Conservation (phyloP, 352 stramenopile species). For the Globisporangium nunn region DNA sequence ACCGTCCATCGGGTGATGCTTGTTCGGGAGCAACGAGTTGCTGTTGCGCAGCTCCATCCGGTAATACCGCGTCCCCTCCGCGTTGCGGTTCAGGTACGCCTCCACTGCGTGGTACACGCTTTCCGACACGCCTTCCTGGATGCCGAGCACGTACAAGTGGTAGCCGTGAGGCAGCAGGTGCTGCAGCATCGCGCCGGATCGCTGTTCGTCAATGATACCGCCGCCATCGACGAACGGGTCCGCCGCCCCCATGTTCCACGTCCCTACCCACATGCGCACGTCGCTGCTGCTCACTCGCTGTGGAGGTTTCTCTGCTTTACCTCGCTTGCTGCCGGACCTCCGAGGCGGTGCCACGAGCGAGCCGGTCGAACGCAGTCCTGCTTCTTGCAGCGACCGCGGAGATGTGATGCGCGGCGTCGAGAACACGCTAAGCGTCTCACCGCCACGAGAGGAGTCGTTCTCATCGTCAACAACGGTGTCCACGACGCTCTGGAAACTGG, state of each 20-base stretch:
- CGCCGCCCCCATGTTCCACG: conserved; percentile 82
- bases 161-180: conserved; percentile 76
- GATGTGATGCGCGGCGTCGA: conserved; percentile 34
- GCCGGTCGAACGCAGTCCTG: conserved; percentile 32
- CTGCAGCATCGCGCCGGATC: conserved; percentile 60
- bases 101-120: conserved; percentile 78
- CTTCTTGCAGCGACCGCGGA: conserved; percentile 58
- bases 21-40: conserved; percentile 59
- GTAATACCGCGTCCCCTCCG: conserved; percentile 45
- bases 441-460: conserved; percentile 9
- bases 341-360: conserved; percentile 22
- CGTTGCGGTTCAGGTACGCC: conserved; percentile 73
- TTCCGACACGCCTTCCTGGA: conserved; percentile 84
- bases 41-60: conserved; percentile 74
- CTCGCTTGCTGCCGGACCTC: conserved; percentile 5
- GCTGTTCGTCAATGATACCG: conserved; percentile 71
- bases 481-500: conserved; percentile 16
- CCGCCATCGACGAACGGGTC: conserved; percentile 71
- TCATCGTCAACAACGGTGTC: conserved; percentile 33
- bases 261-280: conserved; percentile 76
- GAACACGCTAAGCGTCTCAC: conserved; percentile 2
- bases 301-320: background rate
- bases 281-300: conserved; percentile 40
- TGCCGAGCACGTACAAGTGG: conserved; percentile 79
- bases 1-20: conserved; percentile 53